Evolutionary conservation across 2,329 filamentous ascomycete species (phyloP).

Genomic region (Nakataea oryzae): DNA sequence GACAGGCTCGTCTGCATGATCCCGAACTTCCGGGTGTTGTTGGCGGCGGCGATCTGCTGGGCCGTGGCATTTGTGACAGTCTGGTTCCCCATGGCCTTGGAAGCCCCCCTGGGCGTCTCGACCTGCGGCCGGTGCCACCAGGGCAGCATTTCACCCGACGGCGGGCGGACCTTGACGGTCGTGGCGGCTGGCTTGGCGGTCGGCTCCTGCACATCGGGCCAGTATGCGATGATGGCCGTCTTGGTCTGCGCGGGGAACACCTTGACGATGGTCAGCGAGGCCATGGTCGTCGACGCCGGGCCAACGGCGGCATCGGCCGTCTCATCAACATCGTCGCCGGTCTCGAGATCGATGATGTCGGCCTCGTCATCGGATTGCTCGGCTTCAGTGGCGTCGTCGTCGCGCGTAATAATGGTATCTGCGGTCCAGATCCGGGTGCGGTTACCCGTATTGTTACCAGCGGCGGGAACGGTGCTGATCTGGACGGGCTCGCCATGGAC

Average conservation of each 20-base stretch:
- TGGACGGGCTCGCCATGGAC: not conserved
- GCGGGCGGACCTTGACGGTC: not conserved
- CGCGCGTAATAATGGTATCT: not conserved
- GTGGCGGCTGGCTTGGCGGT: not conserved
- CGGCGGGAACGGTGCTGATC: not conserved
- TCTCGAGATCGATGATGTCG: not conserved
- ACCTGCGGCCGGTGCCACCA: not conserved
- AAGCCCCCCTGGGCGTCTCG: not conserved
- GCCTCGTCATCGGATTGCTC: not conserved
- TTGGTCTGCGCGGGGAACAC: constrained; percentile 26
- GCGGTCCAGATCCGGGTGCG: not conserved
- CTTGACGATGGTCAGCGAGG: not conserved
- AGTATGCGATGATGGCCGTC: constrained; percentile 25
- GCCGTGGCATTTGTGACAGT: too few relatives aligned
- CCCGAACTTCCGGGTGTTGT: too few relatives aligned
- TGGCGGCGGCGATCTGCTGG: not conserved
- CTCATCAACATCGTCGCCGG: not conserved
- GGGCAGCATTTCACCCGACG: not conserved
- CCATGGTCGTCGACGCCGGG: not conserved
- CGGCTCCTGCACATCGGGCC: constrained; percentile 11
- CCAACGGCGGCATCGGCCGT: too few relatives aligned
- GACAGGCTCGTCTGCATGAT: too few relatives aligned
- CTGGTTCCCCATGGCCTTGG: not conserved
- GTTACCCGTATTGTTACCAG: not conserved
- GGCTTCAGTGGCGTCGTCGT: not conserved